These are phyloP conservation scores for Asterophora parasitica DNA, from an alignment of 768 basidiomycete species.

Conservation along the genomic window DNA sequence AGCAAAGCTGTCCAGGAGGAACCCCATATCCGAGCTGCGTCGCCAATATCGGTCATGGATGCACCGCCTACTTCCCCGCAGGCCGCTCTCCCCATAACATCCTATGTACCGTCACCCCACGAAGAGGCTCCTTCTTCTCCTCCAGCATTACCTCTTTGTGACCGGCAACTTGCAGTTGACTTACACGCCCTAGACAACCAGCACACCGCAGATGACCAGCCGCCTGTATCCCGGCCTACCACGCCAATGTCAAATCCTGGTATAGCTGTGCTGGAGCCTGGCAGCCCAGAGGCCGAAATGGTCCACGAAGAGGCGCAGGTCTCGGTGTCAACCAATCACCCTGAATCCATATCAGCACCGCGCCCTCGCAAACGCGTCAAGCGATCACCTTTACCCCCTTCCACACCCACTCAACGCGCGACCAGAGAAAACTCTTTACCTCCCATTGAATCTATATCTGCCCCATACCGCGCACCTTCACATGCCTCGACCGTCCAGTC, in stretches of 20 bases:
- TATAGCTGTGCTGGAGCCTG: slow-evolving; percentile 18
- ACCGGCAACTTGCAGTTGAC: too few relatives aligned
- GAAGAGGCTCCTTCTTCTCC: background rate
- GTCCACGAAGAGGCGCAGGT: background rate
- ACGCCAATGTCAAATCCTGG: slow-evolving; percentile 27
- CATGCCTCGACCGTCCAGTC: slow-evolving; percentile 14
- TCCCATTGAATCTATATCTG: slow-evolving; percentile 23
- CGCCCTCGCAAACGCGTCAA: slow-evolving; percentile 17
- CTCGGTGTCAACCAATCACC: slow-evolving; percentile 6
- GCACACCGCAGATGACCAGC: too few relatives aligned
- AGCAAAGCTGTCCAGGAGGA: background rate
- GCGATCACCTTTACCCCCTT: slow-evolving; percentile 6
- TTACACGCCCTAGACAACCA: too few relatives aligned
- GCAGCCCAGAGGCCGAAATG: slow-evolving; percentile 11
- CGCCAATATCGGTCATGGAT: background rate
- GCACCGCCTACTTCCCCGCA: background rate
- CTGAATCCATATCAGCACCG: background rate
- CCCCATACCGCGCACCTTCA: slow-evolving; percentile 11
- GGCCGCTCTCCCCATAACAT: background rate
- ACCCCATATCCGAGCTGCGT: background rate
- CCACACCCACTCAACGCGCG: slow-evolving; percentile 4
- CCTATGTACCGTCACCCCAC: background rate
- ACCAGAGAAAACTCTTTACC: slow-evolving; percentile 22
- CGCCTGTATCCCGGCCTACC: background rate
- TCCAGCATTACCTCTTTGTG: background rate